Evolutionary conservation across 139 green algal genomes (phyloP).

Genomic region (Prasinococcaceae sp.): DNA sequence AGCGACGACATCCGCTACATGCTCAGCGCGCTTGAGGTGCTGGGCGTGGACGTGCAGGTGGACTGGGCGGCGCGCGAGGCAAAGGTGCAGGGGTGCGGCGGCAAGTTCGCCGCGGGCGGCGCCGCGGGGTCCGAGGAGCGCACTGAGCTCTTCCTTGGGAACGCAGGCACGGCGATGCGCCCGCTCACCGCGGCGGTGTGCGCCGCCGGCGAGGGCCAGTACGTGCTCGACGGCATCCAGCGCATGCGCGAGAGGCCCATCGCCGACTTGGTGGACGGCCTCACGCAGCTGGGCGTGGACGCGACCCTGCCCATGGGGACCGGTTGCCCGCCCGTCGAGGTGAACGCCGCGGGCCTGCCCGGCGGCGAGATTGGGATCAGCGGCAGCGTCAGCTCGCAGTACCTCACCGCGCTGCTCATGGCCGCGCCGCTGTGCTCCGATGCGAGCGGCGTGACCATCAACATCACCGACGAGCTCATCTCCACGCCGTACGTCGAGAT

Average conservation of each 20-base stretch:
- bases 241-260: slow-evolving; percentile 94
- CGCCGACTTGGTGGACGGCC: slow-evolving; percentile 37
- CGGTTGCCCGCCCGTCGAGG: slow-evolving; percentile 81
- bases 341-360: slow-evolving; percentile 66
- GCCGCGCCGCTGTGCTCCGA: slow-evolving; percentile 71
- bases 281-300: slow-evolving; percentile 81
- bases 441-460: slow-evolving; percentile 44
- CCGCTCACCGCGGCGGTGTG: slow-evolving; percentile 92
- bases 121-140: background rate
- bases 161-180: slow-evolving; percentile 95
- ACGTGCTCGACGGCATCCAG: slow-evolving; percentile 58
- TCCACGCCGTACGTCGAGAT: slow-evolving; percentile 95
- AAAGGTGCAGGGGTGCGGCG: slow-evolving; percentile 66
- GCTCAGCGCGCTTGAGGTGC: slow-evolving; percentile 62
- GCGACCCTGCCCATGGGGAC: slow-evolving; percentile 72
- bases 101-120: slow-evolving; percentile 47
- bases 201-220: slow-evolving; percentile 62
- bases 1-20: slow-evolving; percentile 94
- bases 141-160: slow-evolving; percentile 85
- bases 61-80: slow-evolving; percentile 42
- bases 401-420: slow-evolving; percentile 95
- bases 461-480: slow-evolving; percentile 70
- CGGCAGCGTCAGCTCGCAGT: slow-evolving; percentile 53
- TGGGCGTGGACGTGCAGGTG: slow-evolving; percentile 74
- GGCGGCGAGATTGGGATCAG: slow-evolving; percentile 52